These are phyloP conservation scores for Starmerella tilneyi DNA, from an alignment of 805 yeast genomes.

Conservation along the genomic window DNA sequence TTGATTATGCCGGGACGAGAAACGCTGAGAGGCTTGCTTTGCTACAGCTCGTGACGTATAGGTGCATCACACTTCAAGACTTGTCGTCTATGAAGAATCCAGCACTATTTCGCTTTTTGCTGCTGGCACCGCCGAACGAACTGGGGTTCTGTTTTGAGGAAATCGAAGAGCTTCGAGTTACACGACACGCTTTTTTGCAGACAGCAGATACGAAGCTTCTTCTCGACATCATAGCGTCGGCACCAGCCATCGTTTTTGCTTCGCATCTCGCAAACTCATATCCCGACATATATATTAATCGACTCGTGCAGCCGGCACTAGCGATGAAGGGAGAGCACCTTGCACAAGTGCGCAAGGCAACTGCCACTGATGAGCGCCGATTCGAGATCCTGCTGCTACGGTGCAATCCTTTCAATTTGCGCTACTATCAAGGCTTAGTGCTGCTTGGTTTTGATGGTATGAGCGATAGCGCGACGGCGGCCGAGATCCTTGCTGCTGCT, in stretches of 20 bases:
- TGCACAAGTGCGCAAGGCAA: conserved; percentile 4
- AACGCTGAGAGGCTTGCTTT: conserved; percentile 13
- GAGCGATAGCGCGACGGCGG: conserved; percentile 7
- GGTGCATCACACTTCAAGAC: conserved; percentile 11
- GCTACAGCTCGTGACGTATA: conserved; percentile 18
- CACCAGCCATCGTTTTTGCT: conserved; percentile 5
- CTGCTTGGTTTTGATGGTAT: conserved; percentile 5
- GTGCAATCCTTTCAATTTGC: conserved; percentile 21
- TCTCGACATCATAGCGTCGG: conserved; percentile 10
- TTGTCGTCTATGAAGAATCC: background rate
- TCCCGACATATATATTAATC: conserved; percentile 13
- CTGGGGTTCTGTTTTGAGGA: conserved; percentile 20
- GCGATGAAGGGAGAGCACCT: conserved; percentile 1
- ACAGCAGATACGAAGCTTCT: background rate
- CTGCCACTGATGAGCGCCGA: conserved; percentile 6
- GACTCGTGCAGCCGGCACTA: conserved; percentile 13
- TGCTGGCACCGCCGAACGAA: conserved; percentile 18
- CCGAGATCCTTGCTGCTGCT: conserved; percentile 14
- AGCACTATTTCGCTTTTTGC: conserved; percentile 8
- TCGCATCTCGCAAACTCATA: conserved; percentile 15
- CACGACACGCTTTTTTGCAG: conserved; percentile 11
- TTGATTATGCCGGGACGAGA: conserved; percentile 11
- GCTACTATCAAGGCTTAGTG: conserved; percentile 18
- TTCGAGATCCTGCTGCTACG: conserved; percentile 14
- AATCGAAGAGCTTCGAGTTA: conserved; percentile 8